Evolutionary conservation across 2,329 filamentous ascomycete genomes (phyloP).

Genomic region (Hawksworthiomyces lignivorus): DNA sequence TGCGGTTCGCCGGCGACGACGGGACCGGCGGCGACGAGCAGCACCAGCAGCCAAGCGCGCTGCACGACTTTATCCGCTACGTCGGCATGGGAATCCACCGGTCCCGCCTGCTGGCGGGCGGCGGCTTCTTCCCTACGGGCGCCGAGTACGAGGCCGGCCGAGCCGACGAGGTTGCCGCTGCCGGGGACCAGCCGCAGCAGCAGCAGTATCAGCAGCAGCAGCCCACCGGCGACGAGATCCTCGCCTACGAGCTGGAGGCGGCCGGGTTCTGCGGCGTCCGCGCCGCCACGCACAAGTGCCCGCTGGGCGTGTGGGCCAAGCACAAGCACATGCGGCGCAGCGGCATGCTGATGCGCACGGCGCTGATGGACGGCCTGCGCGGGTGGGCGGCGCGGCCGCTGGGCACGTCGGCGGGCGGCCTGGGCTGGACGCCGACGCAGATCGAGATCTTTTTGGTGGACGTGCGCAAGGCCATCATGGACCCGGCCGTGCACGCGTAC

Average conservation of each 20-base stretch:
- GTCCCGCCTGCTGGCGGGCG: slow-evolving; percentile 20
- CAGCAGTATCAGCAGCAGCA: too few species aligned
- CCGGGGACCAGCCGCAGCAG: too few species aligned
- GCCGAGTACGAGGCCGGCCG: too few species aligned
- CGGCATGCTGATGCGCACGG: slow-evolving; percentile 37
- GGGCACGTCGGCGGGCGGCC: slow-evolving; percentile 17
- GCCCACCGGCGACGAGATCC: too few species aligned
- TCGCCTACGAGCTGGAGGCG: slow-evolving; percentile 23
- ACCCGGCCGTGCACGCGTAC: slow-evolving; percentile 22
- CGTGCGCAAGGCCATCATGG: slow-evolving; percentile 25
- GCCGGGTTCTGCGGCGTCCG: slow-evolving; percentile 35
- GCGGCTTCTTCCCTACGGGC: slow-evolving; percentile 1
- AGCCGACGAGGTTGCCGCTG: too few species aligned
- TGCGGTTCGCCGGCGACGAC: slow-evolving; percentile 36
- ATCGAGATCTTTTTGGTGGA: slow-evolving; percentile 30
- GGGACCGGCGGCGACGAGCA: slow-evolving; percentile 22
- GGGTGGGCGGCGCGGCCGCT: slow-evolving; percentile 24
- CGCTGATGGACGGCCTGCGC: slow-evolving; percentile 27
- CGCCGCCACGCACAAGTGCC: slow-evolving; percentile 32
- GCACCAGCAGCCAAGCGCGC: slow-evolving; percentile 31
- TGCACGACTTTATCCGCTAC: slow-evolving; percentile 37
- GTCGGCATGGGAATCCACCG: slow-evolving; percentile 21
- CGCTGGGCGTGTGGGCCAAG: slow-evolving; percentile 41
- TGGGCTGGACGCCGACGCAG: slow-evolving; percentile 27
- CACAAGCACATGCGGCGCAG: slow-evolving; percentile 34